Percentiles rank a stretch among this genome's conserved stretches.
phyloP scores from a whole-genome alignment of 2,329 filamentous ascomycete species.

The Dothistroma pini region DNA sequence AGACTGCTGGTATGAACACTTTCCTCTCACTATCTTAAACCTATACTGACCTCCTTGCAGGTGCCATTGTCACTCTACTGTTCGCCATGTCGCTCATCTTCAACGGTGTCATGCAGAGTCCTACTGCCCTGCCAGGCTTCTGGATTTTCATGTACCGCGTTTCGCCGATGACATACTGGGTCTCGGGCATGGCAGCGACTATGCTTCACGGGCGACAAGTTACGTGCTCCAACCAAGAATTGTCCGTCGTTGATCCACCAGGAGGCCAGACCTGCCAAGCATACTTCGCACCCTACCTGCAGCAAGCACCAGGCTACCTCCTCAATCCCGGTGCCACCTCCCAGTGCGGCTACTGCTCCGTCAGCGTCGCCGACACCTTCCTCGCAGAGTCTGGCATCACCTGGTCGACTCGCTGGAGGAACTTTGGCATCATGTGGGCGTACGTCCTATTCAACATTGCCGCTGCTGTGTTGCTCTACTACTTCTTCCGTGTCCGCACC shows the following conservation, averaged over 20 bases:
- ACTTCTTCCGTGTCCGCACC: constrained; percentile 53
- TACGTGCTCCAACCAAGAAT: constrained; percentile 45
- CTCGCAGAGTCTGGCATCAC: constrained; percentile 41
- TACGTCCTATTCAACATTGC: constrained; percentile 52
- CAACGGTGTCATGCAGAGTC: constrained; percentile 60
- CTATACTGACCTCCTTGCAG: constrained; percentile 22
- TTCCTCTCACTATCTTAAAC: background rate
- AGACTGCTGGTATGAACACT: constrained; percentile 50
- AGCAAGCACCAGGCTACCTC: constrained; percentile 40
- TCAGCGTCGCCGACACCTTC: constrained; percentile 47
- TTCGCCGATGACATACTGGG: constrained; percentile 64
- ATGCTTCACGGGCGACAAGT: constrained; percentile 47
- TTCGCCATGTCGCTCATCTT: constrained; percentile 49
- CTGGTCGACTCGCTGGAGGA: constrained; percentile 52
- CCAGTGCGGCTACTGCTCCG: constrained; percentile 50
- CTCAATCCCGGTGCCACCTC: constrained; percentile 43
- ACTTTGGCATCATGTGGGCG: constrained; percentile 53
- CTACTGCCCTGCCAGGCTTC: constrained; percentile 59
- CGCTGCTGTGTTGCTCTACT: constrained; percentile 51
- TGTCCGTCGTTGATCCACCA: constrained; percentile 41
- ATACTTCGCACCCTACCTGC: constrained; percentile 46
- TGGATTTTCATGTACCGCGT: constrained; percentile 76
- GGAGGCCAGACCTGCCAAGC: constrained; percentile 39
- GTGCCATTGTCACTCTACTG: constrained; percentile 51
- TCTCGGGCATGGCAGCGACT: constrained; percentile 39